These are phyloP conservation scores for Sporobolus alterniflorus DNA, from an alignment of 202 grass and related monocot genomes.

Conservation along the genomic window DNA sequence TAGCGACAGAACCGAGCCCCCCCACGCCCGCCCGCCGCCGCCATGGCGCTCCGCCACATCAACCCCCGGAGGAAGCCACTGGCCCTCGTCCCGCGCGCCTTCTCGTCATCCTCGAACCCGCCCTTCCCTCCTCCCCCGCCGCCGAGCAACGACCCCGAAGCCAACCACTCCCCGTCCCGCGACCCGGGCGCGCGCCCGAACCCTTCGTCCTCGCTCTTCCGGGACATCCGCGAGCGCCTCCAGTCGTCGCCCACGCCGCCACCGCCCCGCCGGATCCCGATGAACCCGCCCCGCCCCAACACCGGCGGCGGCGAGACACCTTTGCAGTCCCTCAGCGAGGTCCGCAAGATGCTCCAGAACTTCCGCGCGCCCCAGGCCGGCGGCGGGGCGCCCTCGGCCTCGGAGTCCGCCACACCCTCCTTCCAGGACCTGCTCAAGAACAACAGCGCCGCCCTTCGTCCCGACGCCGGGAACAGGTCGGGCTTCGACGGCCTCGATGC, in stretches of 20 bases:
- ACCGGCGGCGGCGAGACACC: not conserved
- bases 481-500: not conserved
- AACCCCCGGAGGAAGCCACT: constrained; percentile 30
- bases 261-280: constrained; percentile 44
- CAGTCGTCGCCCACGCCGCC: constrained; percentile 28
- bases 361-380: not conserved
- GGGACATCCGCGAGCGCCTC: constrained; percentile 52
- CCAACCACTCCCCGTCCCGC: not conserved
- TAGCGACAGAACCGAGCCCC: constrained; percentile 9
- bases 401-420: constrained; percentile 15
- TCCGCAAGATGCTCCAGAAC: constrained; percentile 48
- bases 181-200: not conserved
- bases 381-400: constrained; percentile 2
- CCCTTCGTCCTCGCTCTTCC: constrained; percentile 23
- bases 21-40: constrained; percentile 19
- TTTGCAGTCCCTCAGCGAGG: not conserved
- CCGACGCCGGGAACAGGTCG: not conserved
- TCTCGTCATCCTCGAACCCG: constrained; percentile 41
- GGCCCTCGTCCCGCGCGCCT: constrained; percentile 3
- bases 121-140: constrained; percentile 33
- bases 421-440: constrained; percentile 56
- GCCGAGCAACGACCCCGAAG: constrained; percentile 1
- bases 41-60: constrained; percentile 74
- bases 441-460: not conserved
- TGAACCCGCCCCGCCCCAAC: constrained; percentile 39